phyloP scores from a whole-genome alignment of 768 basidiomycete genomes.

The Mycena epipterygia region DNA sequence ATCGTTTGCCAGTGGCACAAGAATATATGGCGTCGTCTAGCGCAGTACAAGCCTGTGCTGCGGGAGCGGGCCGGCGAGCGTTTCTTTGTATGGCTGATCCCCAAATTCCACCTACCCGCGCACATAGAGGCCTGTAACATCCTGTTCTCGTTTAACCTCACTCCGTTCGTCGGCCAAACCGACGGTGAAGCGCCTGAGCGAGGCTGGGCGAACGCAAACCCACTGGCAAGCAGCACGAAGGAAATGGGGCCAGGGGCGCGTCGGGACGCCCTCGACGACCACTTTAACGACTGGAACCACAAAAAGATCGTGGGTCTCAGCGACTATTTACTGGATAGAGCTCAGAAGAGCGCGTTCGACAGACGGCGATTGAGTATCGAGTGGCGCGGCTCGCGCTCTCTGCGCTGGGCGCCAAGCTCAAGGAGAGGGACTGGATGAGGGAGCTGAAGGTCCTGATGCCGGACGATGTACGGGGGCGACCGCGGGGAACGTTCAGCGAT shows the following conservation, averaged over 20 bases:
- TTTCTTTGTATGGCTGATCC: too few relatives aligned
- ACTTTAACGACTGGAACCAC: constrained; percentile 1
- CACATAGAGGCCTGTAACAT: neutral
- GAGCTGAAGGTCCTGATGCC: too few relatives aligned
- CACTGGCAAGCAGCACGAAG: neutral
- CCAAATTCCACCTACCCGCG: neutral
- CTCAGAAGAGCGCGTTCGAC: constrained; percentile 27
- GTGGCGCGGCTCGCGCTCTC: constrained; percentile 33
- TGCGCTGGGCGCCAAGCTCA: neutral
- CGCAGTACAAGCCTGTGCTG: too few relatives aligned
- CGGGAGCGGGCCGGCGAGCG: too few relatives aligned
- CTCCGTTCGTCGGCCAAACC: neutral
- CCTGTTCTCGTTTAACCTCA: too few relatives aligned
- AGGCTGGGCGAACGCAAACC: neutral
- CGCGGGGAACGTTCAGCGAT: constrained; percentile 13
- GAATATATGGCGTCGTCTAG: too few relatives aligned
- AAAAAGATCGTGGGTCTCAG: constrained; percentile 1
- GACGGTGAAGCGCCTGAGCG: too few relatives aligned
- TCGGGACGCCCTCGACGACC: neutral
- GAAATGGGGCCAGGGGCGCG: constrained; percentile 1
- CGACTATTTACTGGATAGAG: neutral
- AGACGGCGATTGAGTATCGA: constrained; percentile 32
- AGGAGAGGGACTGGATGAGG: constrained; percentile 27
- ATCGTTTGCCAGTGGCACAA: too few relatives aligned
- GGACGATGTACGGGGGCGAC: constrained; percentile 39